Evolutionary conservation across 495 filamentous ascomycete species (phyloP), one percentile per base, ranked within the genome.

Genomic region (Xylaria acuta): DNA sequence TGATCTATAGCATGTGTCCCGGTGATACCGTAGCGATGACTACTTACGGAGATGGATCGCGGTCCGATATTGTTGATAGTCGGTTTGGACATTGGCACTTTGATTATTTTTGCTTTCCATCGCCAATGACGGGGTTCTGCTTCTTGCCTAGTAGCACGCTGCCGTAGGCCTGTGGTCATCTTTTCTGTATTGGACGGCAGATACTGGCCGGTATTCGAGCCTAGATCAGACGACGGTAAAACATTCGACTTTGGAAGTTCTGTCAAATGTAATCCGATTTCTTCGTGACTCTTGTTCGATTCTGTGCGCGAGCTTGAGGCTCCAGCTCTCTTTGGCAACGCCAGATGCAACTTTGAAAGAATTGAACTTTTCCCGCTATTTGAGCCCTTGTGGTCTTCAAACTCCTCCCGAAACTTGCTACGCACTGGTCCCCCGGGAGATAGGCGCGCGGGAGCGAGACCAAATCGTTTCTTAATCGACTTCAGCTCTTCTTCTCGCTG

Each of bases 351-450:
- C 41, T 75, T 73, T 14, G 79, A 77, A 27, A 84, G 69, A 60
- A 83, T 68, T 30, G 82, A 82, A 14, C 64, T 71, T 67, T 70
- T 81, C 27, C 59, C 36, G 67, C 47, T 40, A 67, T 69, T 47
- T 22, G 69, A 70, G 60, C 65, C 27, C 34, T 69, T 69, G 14
- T 67, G 73, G 27, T 72, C 70, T 16, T 76, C 72, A 30, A 76
- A 73, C 59, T 80, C 75, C 41, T 82, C 79, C 12, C 77, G 76
- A 66, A 82, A 82, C 45, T 76, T 80, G 64, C 79, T 80, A 54
- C 67, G 71, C 18, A 80, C 69, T 34, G 75, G 75, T 12, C 69
- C 65, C 30, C 74, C 72, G 18, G 72, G 76, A 38, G 81, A 76
- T 18, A 76, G 73, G 11, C 78, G 80, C 16, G 72, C 67, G 22